Evolutionary conservation across 345 rosid genomes (phyloP), one percentile per base, ranked within the genome.

Genomic region (Lepidium sativum): DNA sequence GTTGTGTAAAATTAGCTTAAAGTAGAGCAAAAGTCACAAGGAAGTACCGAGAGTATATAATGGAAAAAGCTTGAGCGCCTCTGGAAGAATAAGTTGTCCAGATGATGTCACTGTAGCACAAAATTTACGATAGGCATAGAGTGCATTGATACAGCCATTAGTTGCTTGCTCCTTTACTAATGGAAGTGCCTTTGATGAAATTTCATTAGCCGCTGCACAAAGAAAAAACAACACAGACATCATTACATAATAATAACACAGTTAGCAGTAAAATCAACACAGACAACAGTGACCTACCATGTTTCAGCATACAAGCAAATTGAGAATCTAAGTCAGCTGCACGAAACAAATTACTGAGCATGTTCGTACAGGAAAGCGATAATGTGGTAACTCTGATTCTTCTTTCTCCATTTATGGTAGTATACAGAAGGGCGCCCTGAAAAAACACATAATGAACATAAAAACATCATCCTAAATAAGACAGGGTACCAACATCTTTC

Each of bases 51-150:
- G 91, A 69, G 89, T 82, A 75, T 90, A 91, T 4, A 94, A 74
- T 67, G 99, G 97, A 61, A 88, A 82, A 70, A 94, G 95, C 77
- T 91, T 94, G 49, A 94, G 97, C 16, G 97, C 96, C 79, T 94
- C 99, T 2, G 99, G 97, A 61, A 94, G 96, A 73, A 90, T 91
- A 63, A 94, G 97, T 66, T 94, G 99, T 68, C 99, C 99, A 11
- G 88, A 73, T 54, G 96, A 91, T 67, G 96, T 85, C 51, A 94
- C 97, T 16, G 99, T 85, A 4, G 99, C 97, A 75, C 99, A 94
- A 57, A 88, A 94, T 75, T 91, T 94, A 56, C 99, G 96, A 49
- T 94, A 94, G 16, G 99, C 74, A 58, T 77, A 84, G 72, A 94
- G 80, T 78, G 86, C 79, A 77, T 76, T 91, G 77, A 84, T 73